Base-by-base conservation (phyloP, 2,329 filamentous ascomycete genomes). In the Fusarium sp. region DNA sequence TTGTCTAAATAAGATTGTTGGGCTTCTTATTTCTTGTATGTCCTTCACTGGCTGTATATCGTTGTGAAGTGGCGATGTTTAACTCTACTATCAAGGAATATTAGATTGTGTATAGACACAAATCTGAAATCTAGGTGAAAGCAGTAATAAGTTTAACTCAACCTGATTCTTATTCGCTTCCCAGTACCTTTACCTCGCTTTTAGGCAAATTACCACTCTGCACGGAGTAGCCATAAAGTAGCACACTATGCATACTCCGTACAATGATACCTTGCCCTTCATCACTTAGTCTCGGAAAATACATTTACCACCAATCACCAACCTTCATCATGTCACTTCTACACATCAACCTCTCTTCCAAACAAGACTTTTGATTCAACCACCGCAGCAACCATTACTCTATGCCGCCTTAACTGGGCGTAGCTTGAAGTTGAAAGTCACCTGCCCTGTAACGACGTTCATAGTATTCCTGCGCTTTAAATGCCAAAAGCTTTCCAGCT, bases 381-480 rank as follows among this genome's bases (percentile, higher is more conserved):
- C 45, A 24, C 26, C 32, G 23, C 24, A n/a, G 24, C 21, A 20
- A 10, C 14, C 15, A 12, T 17, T 19, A 36, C 12, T 17, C 28
- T 34, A 21, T 6, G 19, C 21, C 28, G 14, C 3, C 34, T 10
- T 34, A 14, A 39, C 11, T 17, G 42, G 34, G 5, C 48, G 39
- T 12, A 70, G 39, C 32, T 66, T 55, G 39, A 73, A 71, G 42
- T 65, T 51, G 10, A 72, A 61, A 1, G 43, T 56, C 2, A 64
- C 70, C 2, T 38, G 44, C 1, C 81, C 81, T 0, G 76, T 80
- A 2, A 78, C 76, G 5, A 82, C 73, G 0, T 76, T 73, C 34
- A 76, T 75, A 0, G 80, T 82, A 55, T 83, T 83, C 21, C 65
- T 54, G 14, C 79, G 67, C 44, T 74, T 62, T 1, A 76, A 62